A percentile compares a stretch with the other conserved stretches of the same genome.
phyloP scores from a whole-genome alignment of 2,329 filamentous ascomycete species.

The Pleurostoma richardsiae region DNA sequence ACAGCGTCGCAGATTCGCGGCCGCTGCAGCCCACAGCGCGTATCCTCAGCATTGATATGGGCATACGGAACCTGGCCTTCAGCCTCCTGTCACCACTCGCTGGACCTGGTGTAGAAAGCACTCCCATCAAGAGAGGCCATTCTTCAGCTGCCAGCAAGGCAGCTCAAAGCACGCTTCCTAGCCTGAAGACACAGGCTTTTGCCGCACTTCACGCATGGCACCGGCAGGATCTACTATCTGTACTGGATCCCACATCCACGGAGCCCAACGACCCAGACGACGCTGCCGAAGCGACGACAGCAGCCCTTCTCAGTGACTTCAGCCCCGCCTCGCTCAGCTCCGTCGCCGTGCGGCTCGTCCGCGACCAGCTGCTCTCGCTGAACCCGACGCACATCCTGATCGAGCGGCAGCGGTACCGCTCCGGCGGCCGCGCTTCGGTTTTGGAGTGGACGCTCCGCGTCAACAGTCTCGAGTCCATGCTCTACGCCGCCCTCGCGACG shows the following conservation, averaged over 20 bases:
- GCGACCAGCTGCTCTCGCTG: conserved; percentile 35
- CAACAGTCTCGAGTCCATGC: conserved; percentile 76
- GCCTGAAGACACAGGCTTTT: not conserved
- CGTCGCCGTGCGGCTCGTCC: conserved; percentile 24
- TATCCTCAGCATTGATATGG: conserved; percentile 78
- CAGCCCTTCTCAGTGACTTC: conserved; percentile 17
- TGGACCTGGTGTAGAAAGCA: too few species aligned
- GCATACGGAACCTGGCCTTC: conserved; percentile 75
- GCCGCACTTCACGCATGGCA: not conserved
- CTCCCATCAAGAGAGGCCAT: too few species aligned
- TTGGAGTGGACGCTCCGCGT: conserved; percentile 81
- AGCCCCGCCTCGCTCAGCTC: conserved; percentile 26
- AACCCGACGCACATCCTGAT: conserved; percentile 68
- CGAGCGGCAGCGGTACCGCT: conserved; percentile 56
- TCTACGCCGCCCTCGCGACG: conserved; percentile 64
- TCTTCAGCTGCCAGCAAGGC: not conserved
- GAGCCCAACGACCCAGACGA: not conserved
- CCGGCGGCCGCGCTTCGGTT: conserved; percentile 57
- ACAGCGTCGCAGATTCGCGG: conserved; percentile 21
- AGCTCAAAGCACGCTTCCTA: not conserved
- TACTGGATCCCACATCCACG: not conserved
- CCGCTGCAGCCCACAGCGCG: conserved; percentile 28
- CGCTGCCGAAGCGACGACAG: not conserved
- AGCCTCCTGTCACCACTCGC: conserved; percentile 45
- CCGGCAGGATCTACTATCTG: not conserved